Evolutionary conservation across 257 asterid species (phyloP).

Genomic region (Ocimum tenuiflorum): DNA sequence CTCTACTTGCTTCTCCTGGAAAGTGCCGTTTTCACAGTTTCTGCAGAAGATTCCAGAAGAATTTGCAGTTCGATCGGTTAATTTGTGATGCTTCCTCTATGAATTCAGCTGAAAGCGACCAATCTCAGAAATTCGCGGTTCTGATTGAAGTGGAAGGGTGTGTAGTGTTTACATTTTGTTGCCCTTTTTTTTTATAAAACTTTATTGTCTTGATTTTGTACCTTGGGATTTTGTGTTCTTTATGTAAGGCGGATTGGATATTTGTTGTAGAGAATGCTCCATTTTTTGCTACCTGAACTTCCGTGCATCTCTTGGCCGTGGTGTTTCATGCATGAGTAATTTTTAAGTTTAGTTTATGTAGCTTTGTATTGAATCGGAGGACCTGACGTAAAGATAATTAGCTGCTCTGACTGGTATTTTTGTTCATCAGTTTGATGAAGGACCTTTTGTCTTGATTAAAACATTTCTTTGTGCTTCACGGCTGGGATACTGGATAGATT

Average conservation of each 20-base stretch:
- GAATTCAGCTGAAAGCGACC: constrained; percentile 19
- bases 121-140: constrained; percentile 50
- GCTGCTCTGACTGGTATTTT: neutral
- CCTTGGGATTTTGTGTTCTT: neutral
- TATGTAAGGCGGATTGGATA: neutral
- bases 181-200: neutral
- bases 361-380: neutral
- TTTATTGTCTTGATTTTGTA: neutral
- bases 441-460: neutral
- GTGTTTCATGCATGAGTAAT: neutral
- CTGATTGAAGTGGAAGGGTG: constrained; percentile 96
- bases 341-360: neutral
- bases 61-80: constrained; percentile 27
- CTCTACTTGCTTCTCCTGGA: constrained; percentile 20
- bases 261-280: neutral
- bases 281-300: neutral
- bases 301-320: neutral
- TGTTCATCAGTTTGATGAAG: neutral
- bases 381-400: neutral
- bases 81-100: constrained; percentile 24
- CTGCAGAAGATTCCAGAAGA: constrained; percentile 26
- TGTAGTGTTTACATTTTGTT: neutral
- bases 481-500: neutral
- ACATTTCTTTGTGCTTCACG: neutral
- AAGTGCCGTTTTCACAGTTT: constrained; percentile 9